Conservation (phyloP, 495 filamentous ascomycete genomes). For the Symbiotaphrina buchneri region DNA sequence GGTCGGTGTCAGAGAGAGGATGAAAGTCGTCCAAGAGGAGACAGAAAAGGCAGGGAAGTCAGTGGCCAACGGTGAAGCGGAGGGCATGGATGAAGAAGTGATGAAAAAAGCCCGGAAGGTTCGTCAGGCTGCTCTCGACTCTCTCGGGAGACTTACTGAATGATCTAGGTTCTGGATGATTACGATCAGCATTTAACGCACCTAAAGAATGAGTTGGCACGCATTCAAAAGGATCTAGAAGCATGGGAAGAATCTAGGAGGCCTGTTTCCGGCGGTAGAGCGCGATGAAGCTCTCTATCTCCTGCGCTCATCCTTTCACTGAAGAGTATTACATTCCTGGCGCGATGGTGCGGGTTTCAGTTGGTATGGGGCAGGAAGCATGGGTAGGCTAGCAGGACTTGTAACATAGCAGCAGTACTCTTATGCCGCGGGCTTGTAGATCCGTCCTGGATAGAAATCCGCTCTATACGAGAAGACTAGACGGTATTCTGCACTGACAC, state of each 20-base stretch:
- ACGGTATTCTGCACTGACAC: too few species aligned
- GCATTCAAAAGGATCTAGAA: constrained; percentile 56
- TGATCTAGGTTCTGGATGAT: constrained; percentile 67
- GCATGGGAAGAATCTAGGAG: constrained; percentile 44
- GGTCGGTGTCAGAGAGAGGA: constrained; percentile 61
- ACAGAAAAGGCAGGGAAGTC: constrained; percentile 37
- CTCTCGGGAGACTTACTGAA: too few species aligned
- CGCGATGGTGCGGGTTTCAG: neutral
- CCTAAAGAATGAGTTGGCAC: constrained; percentile 58
- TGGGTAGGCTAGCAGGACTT: too few species aligned
- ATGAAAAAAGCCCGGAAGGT: constrained; percentile 75
- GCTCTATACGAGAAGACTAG: too few species aligned
- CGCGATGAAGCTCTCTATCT: neutral
- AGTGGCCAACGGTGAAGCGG: constrained; percentile 22
- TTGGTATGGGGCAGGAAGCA: too few species aligned
- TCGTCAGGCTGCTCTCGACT: constrained; percentile 7
- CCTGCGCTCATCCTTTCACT: neutral
- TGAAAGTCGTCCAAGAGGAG: constrained; percentile 56
- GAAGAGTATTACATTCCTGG: neutral
- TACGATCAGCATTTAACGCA: constrained; percentile 76
- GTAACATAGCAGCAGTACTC: too few species aligned
- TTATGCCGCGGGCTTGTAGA: too few species aligned
- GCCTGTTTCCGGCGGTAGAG: constrained; percentile 7
- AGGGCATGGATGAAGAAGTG: constrained; percentile 50
- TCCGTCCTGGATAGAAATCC: too few species aligned